phyloP scores from a whole-genome alignment of 2,329 filamentous ascomycete genomes.

The Chaetomiaceae sp. region DNA sequence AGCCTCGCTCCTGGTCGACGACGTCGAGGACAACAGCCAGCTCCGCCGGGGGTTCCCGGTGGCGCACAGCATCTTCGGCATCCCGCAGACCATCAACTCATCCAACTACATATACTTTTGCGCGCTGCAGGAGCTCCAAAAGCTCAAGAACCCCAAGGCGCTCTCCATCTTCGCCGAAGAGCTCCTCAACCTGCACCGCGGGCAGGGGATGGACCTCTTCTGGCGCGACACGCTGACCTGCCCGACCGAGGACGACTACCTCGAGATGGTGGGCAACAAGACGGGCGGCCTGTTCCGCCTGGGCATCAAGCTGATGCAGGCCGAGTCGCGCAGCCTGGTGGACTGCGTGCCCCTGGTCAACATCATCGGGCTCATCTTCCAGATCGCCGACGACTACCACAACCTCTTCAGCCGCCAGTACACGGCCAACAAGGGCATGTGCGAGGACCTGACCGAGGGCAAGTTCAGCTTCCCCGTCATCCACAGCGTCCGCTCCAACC shows the following conservation, averaged over 20 bases:
- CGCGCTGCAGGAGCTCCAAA: constrained; percentile 69
- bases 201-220: constrained; percentile 87
- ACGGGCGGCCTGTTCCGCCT: constrained; percentile 82
- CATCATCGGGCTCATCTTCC: constrained; percentile 78
- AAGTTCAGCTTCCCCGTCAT: constrained; percentile 97
- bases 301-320: constrained; percentile 84
- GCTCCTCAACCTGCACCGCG: constrained; percentile 76
- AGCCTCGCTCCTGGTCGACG: constrained; percentile 76
- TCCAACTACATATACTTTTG: constrained; percentile 87
- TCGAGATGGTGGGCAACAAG: constrained; percentile 93
- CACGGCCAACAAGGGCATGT: constrained; percentile 84
- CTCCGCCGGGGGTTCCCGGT: constrained; percentile 76
- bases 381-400: constrained; percentile 90
- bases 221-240: constrained; percentile 83
- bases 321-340: constrained; percentile 51
- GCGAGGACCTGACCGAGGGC: constrained; percentile 92
- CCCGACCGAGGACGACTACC: constrained; percentile 80
- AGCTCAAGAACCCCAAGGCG: constrained; percentile 63
- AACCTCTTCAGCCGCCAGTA: constrained; percentile 76
- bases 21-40: constrained; percentile 73
- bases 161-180: constrained; percentile 75
- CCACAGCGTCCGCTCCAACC: constrained; percentile 79
- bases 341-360: constrained; percentile 84
- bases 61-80: constrained; percentile 78
- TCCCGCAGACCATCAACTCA: constrained; percentile 83